Conservation (phyloP, 2,329 filamentous ascomycete genomes). For the Arthrobotrys sphaeroides region DNA sequence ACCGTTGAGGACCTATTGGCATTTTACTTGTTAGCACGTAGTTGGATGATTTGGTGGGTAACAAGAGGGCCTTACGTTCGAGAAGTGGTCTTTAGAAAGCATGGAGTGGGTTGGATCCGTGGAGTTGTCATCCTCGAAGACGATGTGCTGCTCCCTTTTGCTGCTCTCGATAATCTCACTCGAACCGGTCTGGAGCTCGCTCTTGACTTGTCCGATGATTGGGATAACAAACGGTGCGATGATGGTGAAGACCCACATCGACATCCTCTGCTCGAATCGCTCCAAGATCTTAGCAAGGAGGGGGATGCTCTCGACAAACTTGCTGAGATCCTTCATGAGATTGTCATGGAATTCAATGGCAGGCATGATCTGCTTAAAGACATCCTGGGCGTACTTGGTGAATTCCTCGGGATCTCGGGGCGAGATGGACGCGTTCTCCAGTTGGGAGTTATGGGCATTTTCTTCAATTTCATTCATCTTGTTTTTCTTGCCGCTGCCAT, state of each 20-base stretch:
- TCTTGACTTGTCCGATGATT: slow-evolving; percentile 85
- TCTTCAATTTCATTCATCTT: slow-evolving; percentile 70
- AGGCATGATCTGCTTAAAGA: slow-evolving; percentile 83
- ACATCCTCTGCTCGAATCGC: slow-evolving; percentile 85
- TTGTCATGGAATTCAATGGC: slow-evolving; percentile 91
- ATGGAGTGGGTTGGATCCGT: slow-evolving; percentile 92
- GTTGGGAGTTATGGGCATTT: slow-evolving; percentile 76
- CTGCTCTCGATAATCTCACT: slow-evolving; percentile 87
- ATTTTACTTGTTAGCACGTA: slow-evolving; percentile 20
- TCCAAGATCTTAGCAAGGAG: slow-evolving; percentile 85
- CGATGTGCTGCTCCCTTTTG: slow-evolving; percentile 76
- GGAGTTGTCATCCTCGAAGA: slow-evolving; percentile 80
- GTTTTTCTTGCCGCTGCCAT: slow-evolving; percentile 74
- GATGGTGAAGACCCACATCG: slow-evolving; percentile 88
- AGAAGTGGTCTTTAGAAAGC: slow-evolving; percentile 95
- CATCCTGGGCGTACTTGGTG: slow-evolving; percentile 76
- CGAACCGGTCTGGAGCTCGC: slow-evolving; percentile 84
- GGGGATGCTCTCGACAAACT: slow-evolving; percentile 84
- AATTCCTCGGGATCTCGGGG: slow-evolving; percentile 85
- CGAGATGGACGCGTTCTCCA: slow-evolving; percentile 77
- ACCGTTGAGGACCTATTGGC: slow-evolving; percentile 76
- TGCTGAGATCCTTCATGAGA: slow-evolving; percentile 79
- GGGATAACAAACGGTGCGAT: slow-evolving; percentile 88
- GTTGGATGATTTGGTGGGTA: not conserved
- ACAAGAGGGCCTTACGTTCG: slow-evolving; percentile 69